A percentile compares a stretch with the other conserved stretches of the same genome.
Conservation (phyloP, 805 yeast species). For the Saturnispora sekii region DNA sequence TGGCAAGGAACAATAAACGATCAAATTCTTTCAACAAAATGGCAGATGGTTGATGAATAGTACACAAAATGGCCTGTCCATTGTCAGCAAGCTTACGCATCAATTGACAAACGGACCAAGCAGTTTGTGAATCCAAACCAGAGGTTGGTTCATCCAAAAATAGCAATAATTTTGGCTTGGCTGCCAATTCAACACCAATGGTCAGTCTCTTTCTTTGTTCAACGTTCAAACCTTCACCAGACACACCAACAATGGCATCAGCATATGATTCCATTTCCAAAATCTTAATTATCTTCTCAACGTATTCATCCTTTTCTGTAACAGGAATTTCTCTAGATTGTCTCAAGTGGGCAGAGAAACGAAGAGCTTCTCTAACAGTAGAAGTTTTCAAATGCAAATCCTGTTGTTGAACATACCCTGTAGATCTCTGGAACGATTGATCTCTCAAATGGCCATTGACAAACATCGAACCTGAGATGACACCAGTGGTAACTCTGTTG, state of each 20-base stretch:
- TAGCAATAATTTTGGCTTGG: constrained; percentile 42
- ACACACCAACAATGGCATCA: constrained; percentile 43
- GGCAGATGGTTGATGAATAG: constrained; percentile 85
- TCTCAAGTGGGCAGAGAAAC: constrained; percentile 42
- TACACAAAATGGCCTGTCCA: constrained; percentile 51
- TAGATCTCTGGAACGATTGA: constrained; percentile 41
- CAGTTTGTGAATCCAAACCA: constrained; percentile 51
- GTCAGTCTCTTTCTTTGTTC: constrained; percentile 47
- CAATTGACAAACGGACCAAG: constrained; percentile 49
- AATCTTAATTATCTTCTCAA: constrained; percentile 39
- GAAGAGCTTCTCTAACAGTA: constrained; percentile 46
- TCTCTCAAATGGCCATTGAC: constrained; percentile 45
- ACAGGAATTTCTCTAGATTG: constrained; percentile 33
- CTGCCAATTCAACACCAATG: constrained; percentile 48
- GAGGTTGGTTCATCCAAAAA: constrained; percentile 57
- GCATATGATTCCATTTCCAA: constrained; percentile 45
- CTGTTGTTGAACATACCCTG: constrained; percentile 54
- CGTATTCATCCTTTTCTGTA: constrained; percentile 39
- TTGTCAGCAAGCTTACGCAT: constrained; percentile 41
- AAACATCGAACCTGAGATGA: constrained; percentile 47
- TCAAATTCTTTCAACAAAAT: constrained; percentile 69
- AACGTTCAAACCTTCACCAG: constrained; percentile 44
- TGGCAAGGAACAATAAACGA: constrained; percentile 56
- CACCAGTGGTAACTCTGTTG: constrained; percentile 46
- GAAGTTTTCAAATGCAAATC: constrained; percentile 43